A percentile compares a stretch with the other conserved stretches of the same genome.
Conservation (phyloP, 2,329 filamentous ascomycete genomes). For the Ascosphaera apis region DNA sequence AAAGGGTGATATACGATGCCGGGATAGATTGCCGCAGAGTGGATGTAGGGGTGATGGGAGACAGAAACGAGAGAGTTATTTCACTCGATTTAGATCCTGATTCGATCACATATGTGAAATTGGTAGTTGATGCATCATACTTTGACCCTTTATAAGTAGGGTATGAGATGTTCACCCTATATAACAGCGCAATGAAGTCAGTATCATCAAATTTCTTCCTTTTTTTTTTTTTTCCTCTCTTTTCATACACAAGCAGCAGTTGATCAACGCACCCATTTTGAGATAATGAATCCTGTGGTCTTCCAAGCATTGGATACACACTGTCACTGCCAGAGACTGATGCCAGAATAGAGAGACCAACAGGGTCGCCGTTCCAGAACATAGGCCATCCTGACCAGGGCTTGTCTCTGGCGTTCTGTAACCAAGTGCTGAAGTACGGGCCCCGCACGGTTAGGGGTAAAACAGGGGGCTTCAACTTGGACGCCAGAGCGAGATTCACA, state of each 20-base stretch:
- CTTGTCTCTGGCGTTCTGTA: conserved; percentile 44
- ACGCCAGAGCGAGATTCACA: conserved; percentile 17
- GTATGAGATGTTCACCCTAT: conserved; percentile 33
- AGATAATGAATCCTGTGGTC: conserved; percentile 38
- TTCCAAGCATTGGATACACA: conserved; percentile 41
- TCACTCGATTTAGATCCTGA: neutral
- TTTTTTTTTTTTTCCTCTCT: too few relatives aligned
- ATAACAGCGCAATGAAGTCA: neutral
- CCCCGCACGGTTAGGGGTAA: conserved; percentile 53
- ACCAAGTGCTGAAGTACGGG: conserved; percentile 59
- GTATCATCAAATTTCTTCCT: too few relatives aligned
- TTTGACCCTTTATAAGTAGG: conserved; percentile 36
- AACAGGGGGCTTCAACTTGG: conserved; percentile 36
- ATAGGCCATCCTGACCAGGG: conserved; percentile 77
- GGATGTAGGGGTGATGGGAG: conserved; percentile 59
- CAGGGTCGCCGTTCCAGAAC: conserved; percentile 51
- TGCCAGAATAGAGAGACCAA: conserved; percentile 41
- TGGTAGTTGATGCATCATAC: conserved; percentile 48
- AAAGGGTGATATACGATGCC: conserved; percentile 53
- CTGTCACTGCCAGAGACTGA: conserved; percentile 34
- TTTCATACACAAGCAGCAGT: too few relatives aligned
- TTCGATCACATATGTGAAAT: conserved; percentile 32
- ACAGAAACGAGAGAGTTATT: conserved; percentile 42
- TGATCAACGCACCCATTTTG: too few relatives aligned
- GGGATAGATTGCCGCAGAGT: conserved; percentile 60